These are phyloP conservation scores for Parachaetomium inaequale DNA, from an alignment of 495 filamentous ascomycete species.

Conservation along the genomic window DNA sequence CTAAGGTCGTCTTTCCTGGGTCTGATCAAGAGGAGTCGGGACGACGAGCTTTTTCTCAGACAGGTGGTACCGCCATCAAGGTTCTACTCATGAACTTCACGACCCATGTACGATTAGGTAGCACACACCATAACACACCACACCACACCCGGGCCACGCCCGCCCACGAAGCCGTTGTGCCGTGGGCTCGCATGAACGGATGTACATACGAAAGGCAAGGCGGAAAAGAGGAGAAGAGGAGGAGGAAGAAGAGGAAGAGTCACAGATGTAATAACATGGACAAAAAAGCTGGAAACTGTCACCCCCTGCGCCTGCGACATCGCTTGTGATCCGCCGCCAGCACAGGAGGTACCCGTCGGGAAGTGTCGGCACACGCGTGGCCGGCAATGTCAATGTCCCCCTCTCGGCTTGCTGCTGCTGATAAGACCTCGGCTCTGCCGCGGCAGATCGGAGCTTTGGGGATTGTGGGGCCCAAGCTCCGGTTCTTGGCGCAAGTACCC, in stretches of 20 bases:
- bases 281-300: constrained; percentile 3
- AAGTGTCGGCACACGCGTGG: constrained; percentile 27
- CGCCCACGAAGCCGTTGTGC: not conserved
- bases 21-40: not conserved
- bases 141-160: not conserved
- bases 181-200: not conserved
- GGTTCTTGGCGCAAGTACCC: constrained; percentile 9
- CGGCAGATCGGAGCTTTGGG: constrained; percentile 36
- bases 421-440: constrained; percentile 35
- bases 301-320: not conserved
- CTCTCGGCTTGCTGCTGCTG: not conserved
- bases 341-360: constrained; percentile 17
- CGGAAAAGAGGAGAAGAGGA: no score
- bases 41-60: not conserved
- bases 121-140: no score
- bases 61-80: not conserved
- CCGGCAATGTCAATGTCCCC: constrained; percentile 15
- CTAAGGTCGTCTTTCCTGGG: not conserved
- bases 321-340: constrained; percentile 4
- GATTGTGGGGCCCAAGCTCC: constrained; percentile 23
- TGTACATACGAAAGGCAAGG: not conserved
- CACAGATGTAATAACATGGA: not conserved
- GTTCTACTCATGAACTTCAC: not conserved
- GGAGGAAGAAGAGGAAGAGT: not conserved
- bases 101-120: constrained; percentile 7